Evolutionary conservation across 2,329 filamentous ascomycete genomes (phyloP).

Genomic region (Trichoderma pleuroti): DNA sequence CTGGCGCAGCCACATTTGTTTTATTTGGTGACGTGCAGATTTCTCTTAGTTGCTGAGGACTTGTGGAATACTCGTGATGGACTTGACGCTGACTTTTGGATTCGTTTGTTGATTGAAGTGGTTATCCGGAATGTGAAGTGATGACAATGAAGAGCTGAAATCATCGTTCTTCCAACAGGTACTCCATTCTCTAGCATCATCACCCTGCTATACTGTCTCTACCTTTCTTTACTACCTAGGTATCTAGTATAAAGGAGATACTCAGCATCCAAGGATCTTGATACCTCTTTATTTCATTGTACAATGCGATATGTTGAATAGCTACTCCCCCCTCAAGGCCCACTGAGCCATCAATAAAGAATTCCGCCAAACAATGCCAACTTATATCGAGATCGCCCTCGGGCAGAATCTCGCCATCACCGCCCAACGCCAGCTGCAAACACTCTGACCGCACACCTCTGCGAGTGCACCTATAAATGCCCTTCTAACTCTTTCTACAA

Average conservation of each 20-base stretch:
- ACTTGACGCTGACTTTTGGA: not conserved
- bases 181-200: not conserved
- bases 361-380: not conserved
- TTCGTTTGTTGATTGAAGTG: not conserved
- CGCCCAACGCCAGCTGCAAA: not conserved
- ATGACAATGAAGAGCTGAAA: too few relatives aligned
- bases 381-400: not conserved
- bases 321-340: not conserved
- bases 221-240: not conserved
- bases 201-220: not conserved
- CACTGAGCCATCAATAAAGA: not conserved
- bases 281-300: not conserved
- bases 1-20: not conserved
- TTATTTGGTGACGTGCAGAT: not conserved
- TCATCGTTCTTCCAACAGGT: too few relatives aligned
- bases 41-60: not conserved
- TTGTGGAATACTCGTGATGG: not conserved
- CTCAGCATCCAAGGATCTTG: not conserved
- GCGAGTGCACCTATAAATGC: not conserved
- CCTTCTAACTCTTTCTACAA: not conserved
- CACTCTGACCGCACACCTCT: not conserved
- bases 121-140: not conserved
- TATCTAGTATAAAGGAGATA: not conserved
- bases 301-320: not conserved
- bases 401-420: not conserved